These are phyloP conservation scores for Panaeolus cyanescens DNA, from an alignment of 768 basidiomycete species.

Conservation along the genomic window DNA sequence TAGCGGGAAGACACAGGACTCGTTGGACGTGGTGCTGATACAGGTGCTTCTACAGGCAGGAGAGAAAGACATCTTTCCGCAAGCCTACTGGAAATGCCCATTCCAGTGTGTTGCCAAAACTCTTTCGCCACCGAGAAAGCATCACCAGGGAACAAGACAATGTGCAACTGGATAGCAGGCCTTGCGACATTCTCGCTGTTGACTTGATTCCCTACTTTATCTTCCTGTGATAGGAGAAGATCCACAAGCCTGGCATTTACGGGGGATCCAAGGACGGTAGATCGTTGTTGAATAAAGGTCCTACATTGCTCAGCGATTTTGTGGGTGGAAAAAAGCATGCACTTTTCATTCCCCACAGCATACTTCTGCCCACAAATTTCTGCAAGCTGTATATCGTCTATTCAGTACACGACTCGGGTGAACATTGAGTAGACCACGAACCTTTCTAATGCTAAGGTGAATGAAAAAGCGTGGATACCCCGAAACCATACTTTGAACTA, in stretches of 20 bases:
- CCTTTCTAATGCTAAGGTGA: conserved; percentile 82
- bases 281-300: conserved; percentile 63
- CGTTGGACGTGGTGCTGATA: conserved; percentile 13
- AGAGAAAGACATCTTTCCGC: conserved; percentile 82
- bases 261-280: conserved; percentile 41
- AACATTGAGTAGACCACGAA: conserved; percentile 33
- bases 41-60: conserved; percentile 49
- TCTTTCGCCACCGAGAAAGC: conserved; percentile 72
- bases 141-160: conserved; percentile 73
- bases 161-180: conserved; percentile 67
- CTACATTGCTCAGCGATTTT: conserved; percentile 75
- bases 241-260: conserved; percentile 62
- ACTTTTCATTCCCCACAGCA: conserved; percentile 66
- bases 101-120: conserved; percentile 96
- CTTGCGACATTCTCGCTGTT: conserved; percentile 23
- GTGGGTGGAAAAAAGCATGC: conserved; percentile 79
- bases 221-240: conserved; percentile 58
- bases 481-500: conserved; percentile 77
- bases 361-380: conserved; percentile 78
- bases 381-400: conserved; percentile 60
- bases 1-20: conserved; percentile 32
- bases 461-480: conserved; percentile 98
- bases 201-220: conserved; percentile 26
- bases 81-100: conserved; percentile 85
- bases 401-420: not conserved